phyloP scores from a whole-genome alignment of 768 basidiomycete species.

The Leccinellum rugosiceps region DNA sequence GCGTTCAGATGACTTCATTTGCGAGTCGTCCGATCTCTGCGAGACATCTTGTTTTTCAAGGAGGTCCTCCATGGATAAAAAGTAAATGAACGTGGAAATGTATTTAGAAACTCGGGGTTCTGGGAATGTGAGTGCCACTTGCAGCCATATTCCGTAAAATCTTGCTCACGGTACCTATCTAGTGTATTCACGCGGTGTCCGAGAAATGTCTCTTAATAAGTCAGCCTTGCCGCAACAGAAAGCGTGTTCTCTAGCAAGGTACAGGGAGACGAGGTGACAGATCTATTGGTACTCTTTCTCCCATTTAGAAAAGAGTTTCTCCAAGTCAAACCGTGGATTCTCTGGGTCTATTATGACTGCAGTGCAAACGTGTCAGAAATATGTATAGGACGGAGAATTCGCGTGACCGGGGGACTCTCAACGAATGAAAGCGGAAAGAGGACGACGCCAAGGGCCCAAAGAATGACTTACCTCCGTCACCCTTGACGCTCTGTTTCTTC shows the following conservation, averaged over 20 bases:
- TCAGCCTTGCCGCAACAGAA: conserved; percentile 12
- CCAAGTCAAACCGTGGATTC: conserved; percentile 93
- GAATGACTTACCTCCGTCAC: conserved; percentile 50
- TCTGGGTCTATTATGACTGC: conserved; percentile 92
- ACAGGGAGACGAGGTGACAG: conserved; percentile 20
- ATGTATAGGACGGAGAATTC: not conserved
- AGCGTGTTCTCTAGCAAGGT: conserved; percentile 26
- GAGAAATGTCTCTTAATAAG: not conserved
- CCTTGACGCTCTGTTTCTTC: conserved; percentile 57
- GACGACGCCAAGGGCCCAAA: conserved; percentile 1
- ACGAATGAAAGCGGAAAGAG: not conserved
- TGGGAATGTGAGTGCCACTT: not conserved
- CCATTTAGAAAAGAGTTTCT: conserved; percentile 78
- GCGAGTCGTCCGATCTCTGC: not conserved
- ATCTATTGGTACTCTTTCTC: conserved; percentile 63
- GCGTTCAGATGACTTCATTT: not conserved
- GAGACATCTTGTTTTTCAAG: not conserved
- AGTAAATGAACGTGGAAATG: not conserved
- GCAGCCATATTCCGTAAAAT: not conserved
- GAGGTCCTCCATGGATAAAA: not conserved
- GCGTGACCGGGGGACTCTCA: not conserved
- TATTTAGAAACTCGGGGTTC: not conserved
- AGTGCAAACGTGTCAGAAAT: conserved; percentile 11
- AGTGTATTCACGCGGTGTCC: conserved; percentile 4
- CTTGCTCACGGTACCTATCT: conserved; percentile 3